Percentiles rank a stretch among this genome's conserved stretches.
phyloP scores from a whole-genome alignment of 306 rosid genomes.

The Quercus bicolor region DNA sequence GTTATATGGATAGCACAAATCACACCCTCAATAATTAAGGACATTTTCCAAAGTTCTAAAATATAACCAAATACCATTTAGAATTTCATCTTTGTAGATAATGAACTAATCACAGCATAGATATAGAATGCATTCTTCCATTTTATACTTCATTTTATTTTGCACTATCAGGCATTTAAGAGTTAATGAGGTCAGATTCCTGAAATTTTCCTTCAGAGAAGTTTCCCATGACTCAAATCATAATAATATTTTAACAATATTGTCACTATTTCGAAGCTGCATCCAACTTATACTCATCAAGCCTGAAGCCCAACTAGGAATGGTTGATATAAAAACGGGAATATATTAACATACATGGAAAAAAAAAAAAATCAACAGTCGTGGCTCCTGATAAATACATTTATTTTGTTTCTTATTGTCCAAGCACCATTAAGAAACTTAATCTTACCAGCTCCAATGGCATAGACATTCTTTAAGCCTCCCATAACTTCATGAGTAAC shows the following conservation, averaged over 20 bases:
- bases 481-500: slow-evolving; percentile 99
- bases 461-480: slow-evolving; percentile 94
- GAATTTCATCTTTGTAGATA: not conserved
- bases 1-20: not conserved
- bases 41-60: not conserved
- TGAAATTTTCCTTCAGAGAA: not conserved
- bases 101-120: not conserved
- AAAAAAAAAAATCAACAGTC: not conserved
- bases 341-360: not conserved
- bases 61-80: not conserved
- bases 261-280: not conserved
- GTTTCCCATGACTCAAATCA: not conserved
- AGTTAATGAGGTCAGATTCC: not conserved
- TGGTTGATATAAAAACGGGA: not conserved
- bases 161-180: too few relatives aligned
- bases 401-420: not conserved
- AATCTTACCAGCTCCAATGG: slow-evolving; percentile 91
- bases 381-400: not conserved
- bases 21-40: not conserved
- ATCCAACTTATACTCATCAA: not conserved
- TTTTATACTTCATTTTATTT: too few relatives aligned
- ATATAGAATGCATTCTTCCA: too few relatives aligned
- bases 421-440: slow-evolving; percentile 8
- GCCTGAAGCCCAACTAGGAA: slow-evolving; percentile 5
- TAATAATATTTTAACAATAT: not conserved